Conservation (phyloP, 441 rosid species). For the Pelargonium australe region DNA sequence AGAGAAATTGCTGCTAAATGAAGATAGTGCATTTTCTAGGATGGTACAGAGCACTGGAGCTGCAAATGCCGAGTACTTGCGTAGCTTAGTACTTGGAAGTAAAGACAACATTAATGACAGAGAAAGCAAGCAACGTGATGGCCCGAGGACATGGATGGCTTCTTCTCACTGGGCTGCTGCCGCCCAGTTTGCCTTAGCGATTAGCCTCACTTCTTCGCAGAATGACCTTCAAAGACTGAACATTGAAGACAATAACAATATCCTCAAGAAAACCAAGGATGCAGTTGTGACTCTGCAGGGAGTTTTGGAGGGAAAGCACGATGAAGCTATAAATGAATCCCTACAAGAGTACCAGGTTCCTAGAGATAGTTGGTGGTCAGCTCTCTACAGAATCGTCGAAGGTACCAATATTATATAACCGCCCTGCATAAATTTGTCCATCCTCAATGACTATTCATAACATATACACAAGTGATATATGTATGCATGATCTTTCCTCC, state of each 20-base stretch:
- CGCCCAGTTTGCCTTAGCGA: constrained; percentile 78
- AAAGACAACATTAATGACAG: constrained; percentile 20
- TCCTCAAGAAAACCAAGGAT: constrained; percentile 80
- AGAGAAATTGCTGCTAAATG: constrained; percentile 57
- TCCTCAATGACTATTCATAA: background rate
- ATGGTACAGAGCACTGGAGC: constrained; percentile 95
- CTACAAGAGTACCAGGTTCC: constrained; percentile 49
- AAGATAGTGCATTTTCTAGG: constrained; percentile 69
- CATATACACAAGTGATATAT: background rate
- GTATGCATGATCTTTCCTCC: background rate
- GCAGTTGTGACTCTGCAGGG: constrained; percentile 77
- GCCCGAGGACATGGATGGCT: constrained; percentile 69
- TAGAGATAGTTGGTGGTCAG: constrained; percentile 88
- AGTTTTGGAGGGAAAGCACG: constrained; percentile 84
- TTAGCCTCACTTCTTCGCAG: constrained; percentile 82
- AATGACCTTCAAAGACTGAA: constrained; percentile 77
- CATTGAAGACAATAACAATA: constrained; percentile 50
- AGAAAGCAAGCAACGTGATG: constrained; percentile 28
- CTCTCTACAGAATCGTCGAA: constrained; percentile 83
- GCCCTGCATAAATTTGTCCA: background rate
- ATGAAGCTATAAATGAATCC: constrained; percentile 62
- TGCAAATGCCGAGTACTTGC: constrained; percentile 85
- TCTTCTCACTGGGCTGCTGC: constrained; percentile 98
- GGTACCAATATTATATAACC: constrained; percentile 34
- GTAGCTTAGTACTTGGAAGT: constrained; percentile 52